Percentiles rank a stretch among this genome's conserved stretches.
Conservation (phyloP, 306 rosid genomes). For the Cotoneaster glaucophyllus region DNA sequence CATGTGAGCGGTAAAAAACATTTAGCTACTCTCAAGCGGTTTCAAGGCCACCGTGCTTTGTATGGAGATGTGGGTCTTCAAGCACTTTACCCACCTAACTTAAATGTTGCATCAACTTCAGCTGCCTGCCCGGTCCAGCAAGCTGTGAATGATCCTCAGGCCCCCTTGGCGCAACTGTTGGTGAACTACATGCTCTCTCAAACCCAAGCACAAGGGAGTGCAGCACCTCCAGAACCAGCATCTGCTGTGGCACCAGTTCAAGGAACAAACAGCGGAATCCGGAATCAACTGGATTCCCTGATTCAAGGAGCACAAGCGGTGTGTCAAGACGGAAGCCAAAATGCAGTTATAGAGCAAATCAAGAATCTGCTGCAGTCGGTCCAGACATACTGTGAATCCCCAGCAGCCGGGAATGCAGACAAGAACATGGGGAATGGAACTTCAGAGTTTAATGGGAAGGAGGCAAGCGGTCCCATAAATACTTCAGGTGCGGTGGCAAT, state of each 20-base stretch:
- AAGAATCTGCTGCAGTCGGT: constrained; percentile 9
- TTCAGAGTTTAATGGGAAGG: neutral
- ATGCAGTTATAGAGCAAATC: neutral
- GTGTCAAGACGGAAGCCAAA: constrained; percentile 15
- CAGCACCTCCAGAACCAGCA: constrained; percentile 16
- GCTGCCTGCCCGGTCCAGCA: constrained; percentile 39
- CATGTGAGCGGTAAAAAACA: constrained; percentile 73
- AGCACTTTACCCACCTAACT: constrained; percentile 41
- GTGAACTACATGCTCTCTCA: constrained; percentile 48
- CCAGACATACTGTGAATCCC: neutral
- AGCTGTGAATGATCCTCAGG: constrained; percentile 60
- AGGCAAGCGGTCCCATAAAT: neutral
- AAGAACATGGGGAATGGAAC: constrained; percentile 5
- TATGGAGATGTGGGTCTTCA: constrained; percentile 46
- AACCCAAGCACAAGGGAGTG: constrained; percentile 24
- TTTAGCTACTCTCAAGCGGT: constrained; percentile 40
- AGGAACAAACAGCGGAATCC: constrained; percentile 2
- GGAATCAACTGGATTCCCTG: constrained; percentile 8
- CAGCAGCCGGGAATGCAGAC: neutral
- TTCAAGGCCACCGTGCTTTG: constrained; percentile 38
- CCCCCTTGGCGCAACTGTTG: constrained; percentile 61
- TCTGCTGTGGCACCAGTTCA: constrained; percentile 12
- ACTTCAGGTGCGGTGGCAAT: neutral
- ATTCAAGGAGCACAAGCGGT: constrained; percentile 1
- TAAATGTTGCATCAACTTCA: constrained; percentile 18